Conservation (phyloP, 768 basidiomycete species). For the Hortiboletus flavorubellus region DNA sequence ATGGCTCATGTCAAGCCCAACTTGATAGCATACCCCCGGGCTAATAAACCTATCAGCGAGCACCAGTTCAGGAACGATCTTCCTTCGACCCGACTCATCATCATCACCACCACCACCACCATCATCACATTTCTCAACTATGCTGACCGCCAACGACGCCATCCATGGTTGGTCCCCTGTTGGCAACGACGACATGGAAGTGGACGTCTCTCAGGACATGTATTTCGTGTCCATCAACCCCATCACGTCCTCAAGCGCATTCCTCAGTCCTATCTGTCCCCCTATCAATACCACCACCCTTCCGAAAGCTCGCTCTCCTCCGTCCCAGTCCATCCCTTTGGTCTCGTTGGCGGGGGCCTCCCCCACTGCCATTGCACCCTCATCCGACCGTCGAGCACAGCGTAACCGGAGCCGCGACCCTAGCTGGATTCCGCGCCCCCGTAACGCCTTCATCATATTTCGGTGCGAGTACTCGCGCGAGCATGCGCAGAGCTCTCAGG, state of each 20-base stretch:
- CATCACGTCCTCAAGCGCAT: not conserved
- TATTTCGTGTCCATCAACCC: conserved; percentile 6
- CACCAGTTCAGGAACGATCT: not conserved
- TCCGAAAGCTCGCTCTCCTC: not conserved
- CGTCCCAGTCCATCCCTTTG: not conserved
- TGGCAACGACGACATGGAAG: conserved; percentile 27
- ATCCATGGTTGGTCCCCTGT: conserved; percentile 30
- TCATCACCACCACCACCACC: not conserved
- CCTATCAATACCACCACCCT: conserved; percentile 7
- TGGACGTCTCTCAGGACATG: conserved; percentile 20
- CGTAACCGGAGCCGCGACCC: conserved; percentile 46
- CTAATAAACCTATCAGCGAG: conserved; percentile 5
- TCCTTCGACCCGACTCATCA: not conserved
- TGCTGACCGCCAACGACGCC: conserved; percentile 10
- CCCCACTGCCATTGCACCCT: conserved; percentile 25
- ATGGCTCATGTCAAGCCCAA: not conserved
- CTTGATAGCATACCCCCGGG: not conserved
- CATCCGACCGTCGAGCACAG: conserved; percentile 39
- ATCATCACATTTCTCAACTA: not conserved
- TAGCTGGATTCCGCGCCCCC: conserved; percentile 61
- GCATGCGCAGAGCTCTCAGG: conserved; percentile 37
- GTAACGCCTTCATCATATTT: conserved; percentile 72
- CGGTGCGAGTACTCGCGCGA: conserved; percentile 59
- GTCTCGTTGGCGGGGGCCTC: not conserved
- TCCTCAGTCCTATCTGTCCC: conserved; percentile 13